phyloP scores from a whole-genome alignment of 768 basidiomycete species.

The Mycena leptocephala region DNA sequence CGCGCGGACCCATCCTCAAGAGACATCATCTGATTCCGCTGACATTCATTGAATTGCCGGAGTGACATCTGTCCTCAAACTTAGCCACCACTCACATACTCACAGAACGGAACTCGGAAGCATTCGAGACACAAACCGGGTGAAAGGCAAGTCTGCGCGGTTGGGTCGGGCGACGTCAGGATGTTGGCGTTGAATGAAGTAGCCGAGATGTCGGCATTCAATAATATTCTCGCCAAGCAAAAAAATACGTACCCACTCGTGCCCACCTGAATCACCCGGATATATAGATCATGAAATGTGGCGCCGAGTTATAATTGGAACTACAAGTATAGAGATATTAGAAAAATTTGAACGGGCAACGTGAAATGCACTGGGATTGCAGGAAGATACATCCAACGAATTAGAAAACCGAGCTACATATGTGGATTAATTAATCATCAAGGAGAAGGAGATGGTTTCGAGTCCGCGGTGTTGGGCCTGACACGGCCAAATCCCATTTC shows the following conservation, averaged over 20 bases:
- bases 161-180: constrained; percentile 12
- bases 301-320: background rate
- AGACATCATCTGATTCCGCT: background rate
- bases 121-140: background rate
- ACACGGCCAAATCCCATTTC: constrained; percentile 58
- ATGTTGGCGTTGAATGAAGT: background rate
- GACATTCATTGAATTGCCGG: background rate
- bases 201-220: constrained; percentile 4
- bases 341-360: background rate
- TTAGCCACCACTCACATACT: constrained; percentile 6
- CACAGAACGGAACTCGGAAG: background rate
- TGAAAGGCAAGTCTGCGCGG: background rate
- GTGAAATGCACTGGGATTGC: background rate
- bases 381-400: background rate
- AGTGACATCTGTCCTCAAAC: background rate
- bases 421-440: constrained; percentile 4
- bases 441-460: background rate
- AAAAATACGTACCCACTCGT: background rate
- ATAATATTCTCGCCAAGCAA: background rate
- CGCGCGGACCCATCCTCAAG: background rate
- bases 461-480: constrained; percentile 15
- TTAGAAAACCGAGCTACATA: background rate
- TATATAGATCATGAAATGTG: constrained; percentile 10
- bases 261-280: background rate
- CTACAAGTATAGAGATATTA: constrained; percentile 23